phyloP scores from a whole-genome alignment of 495 filamentous ascomycete species.

The Clohesyomyces aquaticus region DNA sequence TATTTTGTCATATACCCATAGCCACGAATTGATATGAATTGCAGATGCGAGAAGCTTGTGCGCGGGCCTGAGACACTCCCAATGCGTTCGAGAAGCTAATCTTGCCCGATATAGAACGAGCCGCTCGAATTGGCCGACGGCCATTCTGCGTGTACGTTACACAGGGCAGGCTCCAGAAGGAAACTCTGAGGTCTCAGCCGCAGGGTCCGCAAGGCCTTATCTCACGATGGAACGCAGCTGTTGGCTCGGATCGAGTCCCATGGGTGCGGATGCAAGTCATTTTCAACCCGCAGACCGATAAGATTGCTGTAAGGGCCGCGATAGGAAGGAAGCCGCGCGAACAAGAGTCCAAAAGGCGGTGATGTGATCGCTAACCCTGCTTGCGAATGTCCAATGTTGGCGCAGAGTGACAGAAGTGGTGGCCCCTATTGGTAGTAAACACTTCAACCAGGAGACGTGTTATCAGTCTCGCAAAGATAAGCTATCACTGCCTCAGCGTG shows the following conservation, averaged over 20 bases:
- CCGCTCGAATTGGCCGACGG: slow-evolving; percentile 19
- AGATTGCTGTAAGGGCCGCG: slow-evolving; percentile 30
- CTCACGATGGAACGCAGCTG: slow-evolving; percentile 12
- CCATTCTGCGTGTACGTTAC: slow-evolving; percentile 21
- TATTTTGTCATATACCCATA: too few species aligned
- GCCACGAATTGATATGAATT: too few species aligned
- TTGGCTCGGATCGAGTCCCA: slow-evolving; percentile 15
- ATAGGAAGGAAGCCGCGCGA: slow-evolving; percentile 36
- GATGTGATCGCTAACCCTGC: slow-evolving; percentile 33
- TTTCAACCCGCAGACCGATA: slow-evolving; percentile 24
- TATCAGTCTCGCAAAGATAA: slow-evolving; percentile 40
- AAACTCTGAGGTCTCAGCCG: slow-evolving; percentile 4
- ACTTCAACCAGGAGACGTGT: slow-evolving; percentile 21
- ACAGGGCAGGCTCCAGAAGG: slow-evolving; percentile 1
- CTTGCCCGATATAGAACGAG: slow-evolving; percentile 5
- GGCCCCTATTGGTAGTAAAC: slow-evolving; percentile 31
- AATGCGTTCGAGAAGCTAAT: background rate
- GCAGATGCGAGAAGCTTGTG: slow-evolving; percentile 1
- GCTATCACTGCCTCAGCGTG: slow-evolving; percentile 32
- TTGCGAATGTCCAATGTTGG: slow-evolving; percentile 29
- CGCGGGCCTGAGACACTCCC: background rate
- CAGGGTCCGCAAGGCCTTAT: slow-evolving; percentile 26
- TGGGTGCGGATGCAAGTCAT: slow-evolving; percentile 37
- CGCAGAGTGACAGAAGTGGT: slow-evolving; percentile 12
- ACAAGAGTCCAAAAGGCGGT: slow-evolving; percentile 11